Evolutionary conservation across 2,329 filamentous ascomycete genomes (phyloP), one percentile per base, ranked within the genome.

Genomic region (Penicillium sp.): DNA sequence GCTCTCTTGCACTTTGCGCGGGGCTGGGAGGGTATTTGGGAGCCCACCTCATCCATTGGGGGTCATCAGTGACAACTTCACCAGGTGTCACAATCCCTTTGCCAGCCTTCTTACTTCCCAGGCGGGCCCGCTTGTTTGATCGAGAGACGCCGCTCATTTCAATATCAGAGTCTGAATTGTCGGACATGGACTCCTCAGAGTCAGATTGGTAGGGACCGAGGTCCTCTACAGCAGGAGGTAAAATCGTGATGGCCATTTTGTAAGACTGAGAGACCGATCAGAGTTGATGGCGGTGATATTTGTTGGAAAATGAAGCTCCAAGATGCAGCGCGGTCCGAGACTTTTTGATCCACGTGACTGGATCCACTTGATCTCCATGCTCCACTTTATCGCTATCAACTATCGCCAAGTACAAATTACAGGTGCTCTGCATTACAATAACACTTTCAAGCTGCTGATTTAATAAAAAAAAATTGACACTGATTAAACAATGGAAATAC

Each of bases 31-130:
- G 16, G 26, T 26, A 33, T 22, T 39, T 39, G 43, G 19, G 11
- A 35, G 64, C 68, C 26, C 37, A 75, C 73, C 73, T 87, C 93
- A 98, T 98, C 91, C 91, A 98, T 81, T 97, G 92, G n/a, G 91
- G 84, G 75, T 97, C 92, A 63, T 88, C 85, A 11, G 93, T 97
- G 66, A 98, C 90, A 59, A 89, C 79, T 72, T 96, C 90, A 69
- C 93, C 95, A 1, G 93, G 93, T 1, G 93, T 96, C 65, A 96
- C 88, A 64, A 97, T 89, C 45, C 77, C 75, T 35, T 73, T 75
- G 24, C 70, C 64, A 22, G 68, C 61, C 29, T 65, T 66, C 60
- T 58, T 55, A 29, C 56, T 51, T 26, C 68, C 57, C 53, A 74
- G 59, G 49, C 72, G 68, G 49, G 71, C 55, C 29, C 75, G 73